These are phyloP conservation scores for Nitzschia sp. DNA, from an alignment of 108 stramenopile species.

Conservation along the genomic window DNA sequence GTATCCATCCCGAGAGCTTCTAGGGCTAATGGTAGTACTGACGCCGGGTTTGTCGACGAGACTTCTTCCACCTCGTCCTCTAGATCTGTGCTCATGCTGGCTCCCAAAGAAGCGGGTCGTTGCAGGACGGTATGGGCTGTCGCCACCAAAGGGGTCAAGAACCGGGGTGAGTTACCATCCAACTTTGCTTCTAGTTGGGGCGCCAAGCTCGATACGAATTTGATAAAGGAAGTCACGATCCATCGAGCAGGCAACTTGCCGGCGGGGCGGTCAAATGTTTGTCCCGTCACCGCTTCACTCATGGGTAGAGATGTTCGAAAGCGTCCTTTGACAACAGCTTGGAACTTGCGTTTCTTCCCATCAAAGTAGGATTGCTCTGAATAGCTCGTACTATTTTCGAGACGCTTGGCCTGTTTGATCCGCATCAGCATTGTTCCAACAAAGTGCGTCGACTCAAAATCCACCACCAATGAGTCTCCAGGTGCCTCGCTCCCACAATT, in stretches of 20 bases:
- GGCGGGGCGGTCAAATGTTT: conserved; percentile 47
- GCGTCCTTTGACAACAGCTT: conserved; percentile 53
- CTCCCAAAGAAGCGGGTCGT: background rate
- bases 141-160: conserved; percentile 62
- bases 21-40: background rate
- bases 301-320: conserved; percentile 50
- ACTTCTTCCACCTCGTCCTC: conserved; percentile 2
- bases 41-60: background rate
- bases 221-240: conserved; percentile 45
- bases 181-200: conserved; percentile 60
- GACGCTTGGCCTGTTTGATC: conserved; percentile 24
- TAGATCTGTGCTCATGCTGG: background rate
- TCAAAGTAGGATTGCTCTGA: conserved; percentile 41
- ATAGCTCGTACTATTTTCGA: background rate
- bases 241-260: conserved; percentile 54
- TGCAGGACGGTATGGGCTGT: conserved; percentile 56
- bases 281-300: conserved; percentile 62
- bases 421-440: conserved; percentile 57
- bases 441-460: conserved; percentile 64
- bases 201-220: conserved; percentile 36
- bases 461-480: conserved; percentile 57
- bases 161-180: conserved; percentile 55
- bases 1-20: background rate
- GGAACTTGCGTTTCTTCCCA: conserved; percentile 48
- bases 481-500: conserved; percentile 52